Base-by-base conservation (phyloP, 345 rosid species). In the Eucalyptus pumila region DNA sequence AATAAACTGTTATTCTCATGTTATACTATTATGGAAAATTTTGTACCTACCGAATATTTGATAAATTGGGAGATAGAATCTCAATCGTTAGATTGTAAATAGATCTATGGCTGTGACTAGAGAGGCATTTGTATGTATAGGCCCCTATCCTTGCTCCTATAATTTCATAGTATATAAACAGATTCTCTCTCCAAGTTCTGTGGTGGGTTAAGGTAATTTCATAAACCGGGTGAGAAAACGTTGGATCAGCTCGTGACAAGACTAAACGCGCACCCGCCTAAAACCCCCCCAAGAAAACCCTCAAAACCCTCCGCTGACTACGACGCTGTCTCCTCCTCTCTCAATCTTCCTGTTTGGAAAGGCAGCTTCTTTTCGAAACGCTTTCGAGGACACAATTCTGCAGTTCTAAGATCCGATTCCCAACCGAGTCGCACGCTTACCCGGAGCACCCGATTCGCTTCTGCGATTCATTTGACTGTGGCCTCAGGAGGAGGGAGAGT, bases 41-140 rank as follows among this genome's bases (percentile, higher is more conserved):
- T 23, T 56, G 3, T 56, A 24, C 27, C 2, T 4, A 56, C 1
- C 3, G 0, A 0, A 11, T 24, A 56, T 23, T 56, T 11, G 3
- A 26, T 0, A 56, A 56, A 56, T 56, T 4, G 2, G 6, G 30
- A 56, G 6, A 23, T 56, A 56, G 1, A 24, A 56, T 56, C 6
- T 56, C 3, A 0, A 4, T 1, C 3, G 3, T 56, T 24, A 56
- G 1, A 24, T 56, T 10, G 6, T 11, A 5, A 24, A 27, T 3
- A 56, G 62, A 56, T 56, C 6, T 56, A 56, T 56, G 30, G 0
- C 13, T 24, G 27, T 5, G 13, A 56, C 3, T 1, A 1, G 6
- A 11, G 30, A 56, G 62, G 30, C 30, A 24, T 5, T 56, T 24
- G 62, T 56, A 56, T 4, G 2, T 23, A 23, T 9, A 9, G 60